Evolutionary conservation across 352 stramenopile genomes (phyloP).

Genomic region (Globisporangium emineosum): DNA sequence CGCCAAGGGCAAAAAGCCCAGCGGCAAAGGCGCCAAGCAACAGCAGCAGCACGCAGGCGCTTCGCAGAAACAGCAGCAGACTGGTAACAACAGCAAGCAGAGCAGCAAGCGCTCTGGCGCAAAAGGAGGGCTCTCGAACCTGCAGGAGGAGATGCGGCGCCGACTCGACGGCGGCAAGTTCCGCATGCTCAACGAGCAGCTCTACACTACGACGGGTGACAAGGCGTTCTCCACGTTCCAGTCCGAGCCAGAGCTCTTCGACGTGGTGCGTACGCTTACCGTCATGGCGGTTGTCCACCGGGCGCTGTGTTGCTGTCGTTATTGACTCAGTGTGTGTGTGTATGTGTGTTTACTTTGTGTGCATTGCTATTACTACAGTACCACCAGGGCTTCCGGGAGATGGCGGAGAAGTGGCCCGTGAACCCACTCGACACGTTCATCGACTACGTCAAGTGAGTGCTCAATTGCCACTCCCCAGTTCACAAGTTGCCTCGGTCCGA

Average conservation of each 20-base stretch:
- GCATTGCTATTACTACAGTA: slow-evolving; percentile 57
- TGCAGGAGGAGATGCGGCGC: slow-evolving; percentile 81
- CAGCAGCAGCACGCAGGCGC: slow-evolving; percentile 6
- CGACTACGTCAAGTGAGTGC: slow-evolving; percentile 85
- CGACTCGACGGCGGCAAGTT: slow-evolving; percentile 94
- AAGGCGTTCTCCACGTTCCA: slow-evolving; percentile 92
- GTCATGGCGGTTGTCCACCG: neutral
- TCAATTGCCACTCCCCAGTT: neutral
- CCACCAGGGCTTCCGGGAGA: slow-evolving; percentile 97
- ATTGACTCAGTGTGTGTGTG: too few species aligned
- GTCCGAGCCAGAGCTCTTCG: slow-evolving; percentile 93
- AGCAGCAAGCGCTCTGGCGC: slow-evolving; percentile 19
- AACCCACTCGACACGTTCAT: slow-evolving; percentile 98
- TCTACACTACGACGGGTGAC: slow-evolving; percentile 95
- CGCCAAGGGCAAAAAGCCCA: slow-evolving; percentile 10
- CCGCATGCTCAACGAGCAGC: slow-evolving; percentile 97
- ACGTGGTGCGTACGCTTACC: slow-evolving; percentile 51
- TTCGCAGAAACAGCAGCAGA: slow-evolving; percentile 7
- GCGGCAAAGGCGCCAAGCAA: slow-evolving; percentile 6
- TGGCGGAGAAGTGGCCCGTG: slow-evolving; percentile 95
- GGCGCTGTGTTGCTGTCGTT: neutral
- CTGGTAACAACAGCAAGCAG: slow-evolving; percentile 1
- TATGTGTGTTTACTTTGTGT: too few species aligned
- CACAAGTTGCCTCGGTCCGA: too few species aligned
- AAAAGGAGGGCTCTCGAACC: slow-evolving; percentile 44